A percentile compares a stretch with the other conserved stretches of the same genome.
Conservation (phyloP, 306 rosid genomes). For the Ammopiptanthus mongolicus region DNA sequence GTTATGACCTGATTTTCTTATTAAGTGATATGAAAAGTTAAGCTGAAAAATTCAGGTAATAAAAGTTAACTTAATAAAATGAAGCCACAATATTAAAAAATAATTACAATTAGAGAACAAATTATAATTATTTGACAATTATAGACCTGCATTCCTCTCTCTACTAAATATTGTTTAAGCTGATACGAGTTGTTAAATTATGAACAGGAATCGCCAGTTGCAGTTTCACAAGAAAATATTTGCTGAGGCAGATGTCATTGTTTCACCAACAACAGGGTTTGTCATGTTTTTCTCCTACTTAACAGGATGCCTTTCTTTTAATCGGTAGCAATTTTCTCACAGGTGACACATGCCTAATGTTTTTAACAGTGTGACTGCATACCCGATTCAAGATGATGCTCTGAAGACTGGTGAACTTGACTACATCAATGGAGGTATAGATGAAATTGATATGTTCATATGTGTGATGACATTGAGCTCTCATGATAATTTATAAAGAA, state of each 20-base stretch:
- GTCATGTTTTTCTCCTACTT: constrained; percentile 14
- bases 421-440: constrained; percentile 83
- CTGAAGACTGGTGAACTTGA: constrained; percentile 89
- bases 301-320: not conserved
- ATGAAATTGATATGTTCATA: not conserved
- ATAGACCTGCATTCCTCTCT: too few species aligned
- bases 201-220: constrained; percentile 74
- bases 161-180: too few species aligned
- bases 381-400: constrained; percentile 70
- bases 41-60: not conserved
- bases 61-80: not conserved
- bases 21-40: not conserved
- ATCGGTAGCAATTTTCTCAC: not conserved
- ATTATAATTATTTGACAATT: not conserved
- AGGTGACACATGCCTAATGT: not conserved
- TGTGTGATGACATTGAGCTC: not conserved
- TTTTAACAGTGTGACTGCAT: constrained; percentile 84
- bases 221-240: constrained; percentile 67
- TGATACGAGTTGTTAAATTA: not conserved
- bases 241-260: constrained; percentile 72
- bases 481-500: too few species aligned
- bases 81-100: not conserved
- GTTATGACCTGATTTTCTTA: not conserved
- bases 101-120: not conserved
- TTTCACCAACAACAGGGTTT: constrained; percentile 87